phyloP scores from a whole-genome alignment of 768 basidiomycete species.

The Sarcodon aspratus region DNA sequence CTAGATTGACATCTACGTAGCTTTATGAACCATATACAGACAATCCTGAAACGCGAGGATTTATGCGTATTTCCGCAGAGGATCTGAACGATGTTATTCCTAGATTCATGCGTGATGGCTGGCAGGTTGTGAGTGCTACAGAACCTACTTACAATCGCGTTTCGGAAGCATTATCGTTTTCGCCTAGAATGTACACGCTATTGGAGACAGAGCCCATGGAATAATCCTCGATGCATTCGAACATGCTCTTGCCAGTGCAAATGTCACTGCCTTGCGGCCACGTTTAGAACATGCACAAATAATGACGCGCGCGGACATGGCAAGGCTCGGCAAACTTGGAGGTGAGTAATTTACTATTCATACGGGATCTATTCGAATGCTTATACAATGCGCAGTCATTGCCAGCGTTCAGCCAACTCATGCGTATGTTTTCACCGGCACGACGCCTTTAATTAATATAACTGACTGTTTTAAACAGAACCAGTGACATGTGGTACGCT shows the following conservation, averaged over 20 bases:
- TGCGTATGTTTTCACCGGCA: slow-evolving; percentile 37
- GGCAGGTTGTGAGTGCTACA: slow-evolving; percentile 68
- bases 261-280: slow-evolving; percentile 58
- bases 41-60: slow-evolving; percentile 62
- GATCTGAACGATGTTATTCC: slow-evolving; percentile 53
- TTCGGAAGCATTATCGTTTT: neutral
- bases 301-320: slow-evolving; percentile 65
- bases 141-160: neutral
- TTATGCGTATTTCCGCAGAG: slow-evolving; percentile 61
- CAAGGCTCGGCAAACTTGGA: slow-evolving; percentile 66
- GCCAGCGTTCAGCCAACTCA: slow-evolving; percentile 88
- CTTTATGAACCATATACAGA: slow-evolving; percentile 78
- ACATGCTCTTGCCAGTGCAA: slow-evolving; percentile 42
- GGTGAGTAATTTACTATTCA: slow-evolving; percentile 31
- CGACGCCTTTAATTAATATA: no score
- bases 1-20: slow-evolving; percentile 21
- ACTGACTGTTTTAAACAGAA: slow-evolving; percentile 24
- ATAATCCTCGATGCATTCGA: slow-evolving; percentile 81
- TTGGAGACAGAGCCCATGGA: slow-evolving; percentile 81
- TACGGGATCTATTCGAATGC: neutral
- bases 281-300: slow-evolving; percentile 91
- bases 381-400: slow-evolving; percentile 43
- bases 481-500: slow-evolving; percentile 86
- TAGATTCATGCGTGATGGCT: slow-evolving; percentile 65
- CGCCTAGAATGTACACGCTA: slow-evolving; percentile 73